Conservation (phyloP, 2,329 filamentous ascomycete genomes). For the Beauveria scarabaeidicola region DNA sequence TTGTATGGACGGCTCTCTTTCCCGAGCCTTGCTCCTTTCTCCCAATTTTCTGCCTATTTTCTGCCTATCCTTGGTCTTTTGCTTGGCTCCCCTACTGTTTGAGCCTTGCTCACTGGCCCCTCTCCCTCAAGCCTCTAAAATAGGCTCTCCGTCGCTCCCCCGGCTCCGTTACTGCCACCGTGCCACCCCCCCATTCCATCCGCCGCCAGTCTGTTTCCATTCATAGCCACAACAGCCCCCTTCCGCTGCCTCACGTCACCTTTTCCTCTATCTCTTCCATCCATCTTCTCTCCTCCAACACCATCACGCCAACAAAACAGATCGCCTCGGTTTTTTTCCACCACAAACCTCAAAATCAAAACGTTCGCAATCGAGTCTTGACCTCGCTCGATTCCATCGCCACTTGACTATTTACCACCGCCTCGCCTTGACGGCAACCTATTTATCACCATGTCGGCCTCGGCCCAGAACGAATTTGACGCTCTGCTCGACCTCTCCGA, state of each 20-base stretch:
- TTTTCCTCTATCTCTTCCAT: slow-evolving; percentile 16
- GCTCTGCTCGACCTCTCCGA: slow-evolving; percentile 52
- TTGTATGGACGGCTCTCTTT: slow-evolving; percentile 2
- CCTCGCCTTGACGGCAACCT: background rate
- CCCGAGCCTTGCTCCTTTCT: background rate
- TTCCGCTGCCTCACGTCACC: slow-evolving; percentile 19
- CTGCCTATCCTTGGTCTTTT: background rate
- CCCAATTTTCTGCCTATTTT: background rate
- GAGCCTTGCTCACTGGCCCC: slow-evolving; percentile 2
- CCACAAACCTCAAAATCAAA: background rate
- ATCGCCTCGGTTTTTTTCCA: slow-evolving; percentile 6
- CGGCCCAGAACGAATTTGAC: slow-evolving; percentile 43
- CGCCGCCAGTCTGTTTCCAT: slow-evolving; percentile 18
- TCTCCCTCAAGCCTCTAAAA: slow-evolving; percentile 4
- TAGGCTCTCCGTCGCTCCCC: background rate
- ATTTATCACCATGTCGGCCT: slow-evolving; percentile 26
- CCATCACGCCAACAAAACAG: slow-evolving; percentile 13
- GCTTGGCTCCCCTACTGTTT: background rate
- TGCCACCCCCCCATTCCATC: slow-evolving; percentile 3
- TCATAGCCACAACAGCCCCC: slow-evolving; percentile 25
- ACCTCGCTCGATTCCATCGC: background rate
- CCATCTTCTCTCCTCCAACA: slow-evolving; percentile 14
- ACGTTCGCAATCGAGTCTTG: background rate
- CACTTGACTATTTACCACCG: background rate
- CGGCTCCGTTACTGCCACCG: too few species aligned